Evolutionary conservation across 495 filamentous ascomycete species (phyloP).

Genomic region (Tetracladium setigerum): DNA sequence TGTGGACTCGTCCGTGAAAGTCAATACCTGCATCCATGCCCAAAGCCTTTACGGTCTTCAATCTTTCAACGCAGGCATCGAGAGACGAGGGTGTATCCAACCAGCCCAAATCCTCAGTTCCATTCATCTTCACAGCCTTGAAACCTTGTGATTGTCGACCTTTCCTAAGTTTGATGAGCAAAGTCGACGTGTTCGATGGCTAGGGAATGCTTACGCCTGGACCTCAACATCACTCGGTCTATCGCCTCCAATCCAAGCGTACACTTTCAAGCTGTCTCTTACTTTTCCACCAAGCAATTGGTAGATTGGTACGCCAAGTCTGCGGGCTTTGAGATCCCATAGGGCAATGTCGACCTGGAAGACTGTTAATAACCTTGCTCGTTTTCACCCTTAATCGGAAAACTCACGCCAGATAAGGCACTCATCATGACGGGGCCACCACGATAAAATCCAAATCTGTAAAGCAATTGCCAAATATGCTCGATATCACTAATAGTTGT

Average conservation of each 20-base stretch:
- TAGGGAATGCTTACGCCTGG: slow-evolving; percentile 44
- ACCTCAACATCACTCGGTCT: slow-evolving; percentile 61
- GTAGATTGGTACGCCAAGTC: slow-evolving; percentile 62
- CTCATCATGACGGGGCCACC: slow-evolving; percentile 84
- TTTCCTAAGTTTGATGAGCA: slow-evolving; percentile 29
- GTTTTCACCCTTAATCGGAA: slow-evolving; percentile 82
- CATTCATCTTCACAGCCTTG: slow-evolving; percentile 74
- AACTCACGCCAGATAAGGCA: slow-evolving; percentile 71
- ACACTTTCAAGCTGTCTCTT: slow-evolving; percentile 64
- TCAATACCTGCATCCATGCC: slow-evolving; percentile 69
- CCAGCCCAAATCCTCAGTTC: slow-evolving; percentile 72
- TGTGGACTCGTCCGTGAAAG: slow-evolving; percentile 74
- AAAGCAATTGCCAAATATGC: slow-evolving; percentile 69
- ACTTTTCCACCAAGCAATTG: slow-evolving; percentile 73
- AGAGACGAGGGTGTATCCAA: slow-evolving; percentile 62
- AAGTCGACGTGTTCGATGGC: neutral
- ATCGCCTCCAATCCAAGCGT: slow-evolving; percentile 84
- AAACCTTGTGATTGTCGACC: slow-evolving; percentile 64
- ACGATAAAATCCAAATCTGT: slow-evolving; percentile 67
- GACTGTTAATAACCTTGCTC: too few relatives aligned
- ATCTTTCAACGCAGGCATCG: slow-evolving; percentile 56
- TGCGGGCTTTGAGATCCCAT: slow-evolving; percentile 37
- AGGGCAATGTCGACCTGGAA: too few relatives aligned
- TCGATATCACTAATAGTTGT: slow-evolving; percentile 61
- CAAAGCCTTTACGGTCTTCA: slow-evolving; percentile 60